Percentiles rank a stretch among this genome's conserved stretches.
phyloP scores from a whole-genome alignment of 345 rosid genomes.

The Syzygium oleosum region DNA sequence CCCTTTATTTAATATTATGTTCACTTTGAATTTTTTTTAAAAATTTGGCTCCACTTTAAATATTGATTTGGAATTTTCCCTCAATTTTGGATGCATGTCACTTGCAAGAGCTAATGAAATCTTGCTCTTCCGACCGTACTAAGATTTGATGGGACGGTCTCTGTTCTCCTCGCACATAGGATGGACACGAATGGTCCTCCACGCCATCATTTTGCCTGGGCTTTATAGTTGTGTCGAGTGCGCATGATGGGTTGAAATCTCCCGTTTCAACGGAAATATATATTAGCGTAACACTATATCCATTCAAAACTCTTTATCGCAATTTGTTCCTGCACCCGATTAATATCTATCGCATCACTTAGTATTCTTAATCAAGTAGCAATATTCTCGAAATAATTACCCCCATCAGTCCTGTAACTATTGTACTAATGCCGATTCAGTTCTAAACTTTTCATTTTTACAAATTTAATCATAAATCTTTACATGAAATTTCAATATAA shows the following conservation, averaged over 20 bases:
- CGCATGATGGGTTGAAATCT: neutral
- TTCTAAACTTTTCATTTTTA: too few relatives aligned
- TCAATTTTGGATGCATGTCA: neutral
- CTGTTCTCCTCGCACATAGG: neutral
- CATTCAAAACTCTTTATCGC: neutral
- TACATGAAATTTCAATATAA: too few relatives aligned
- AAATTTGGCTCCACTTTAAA: too few relatives aligned
- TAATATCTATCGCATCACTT: neutral
- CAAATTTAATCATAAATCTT: too few relatives aligned
- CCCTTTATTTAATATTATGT: too few relatives aligned
- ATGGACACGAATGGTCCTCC: neutral
- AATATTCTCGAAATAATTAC: too few relatives aligned
- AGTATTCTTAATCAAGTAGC: neutral
- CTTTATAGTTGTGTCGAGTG: neutral
- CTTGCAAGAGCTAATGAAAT: neutral
- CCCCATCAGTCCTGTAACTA: too few relatives aligned
- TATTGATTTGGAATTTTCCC: too few relatives aligned
- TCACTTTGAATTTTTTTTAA: too few relatives aligned
- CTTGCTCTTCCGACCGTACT: neutral
- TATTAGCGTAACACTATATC: neutral
- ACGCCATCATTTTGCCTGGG: neutral
- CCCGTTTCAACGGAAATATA: neutral
- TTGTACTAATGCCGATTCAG: too few relatives aligned
- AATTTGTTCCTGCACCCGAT: neutral
- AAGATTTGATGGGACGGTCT: neutral